A percentile compares a stretch with the other conserved stretches of the same genome.
Conservation (phyloP, 164 flowering plant species). For the Aristolochia contorta region DNA sequence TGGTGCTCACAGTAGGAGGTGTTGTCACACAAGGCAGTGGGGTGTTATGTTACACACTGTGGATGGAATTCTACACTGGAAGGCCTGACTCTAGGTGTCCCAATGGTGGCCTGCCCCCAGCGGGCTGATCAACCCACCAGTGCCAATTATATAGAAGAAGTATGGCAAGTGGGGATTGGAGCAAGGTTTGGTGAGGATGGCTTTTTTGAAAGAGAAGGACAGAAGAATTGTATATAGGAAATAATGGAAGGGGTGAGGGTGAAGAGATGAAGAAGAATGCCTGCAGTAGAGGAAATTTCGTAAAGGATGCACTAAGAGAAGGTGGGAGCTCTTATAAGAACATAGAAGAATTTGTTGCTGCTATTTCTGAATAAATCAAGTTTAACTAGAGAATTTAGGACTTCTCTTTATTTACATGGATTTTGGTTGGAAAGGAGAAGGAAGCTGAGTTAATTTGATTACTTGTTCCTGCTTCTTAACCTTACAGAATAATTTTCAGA, state of each 20-base stretch:
- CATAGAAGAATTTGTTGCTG: conserved; percentile 10
- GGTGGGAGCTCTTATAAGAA: conserved; percentile 14
- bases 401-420: too few relatives aligned
- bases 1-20: conserved; percentile 30
- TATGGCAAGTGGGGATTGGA: conserved; percentile 16
- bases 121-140: conserved; percentile 23
- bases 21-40: conserved; percentile 17
- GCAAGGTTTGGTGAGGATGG: conserved; percentile 7
- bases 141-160: conserved; percentile 22
- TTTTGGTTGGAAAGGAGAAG: too few relatives aligned
- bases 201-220: conserved; percentile 14
- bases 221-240: conserved; percentile 6
- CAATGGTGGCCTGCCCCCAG: conserved; percentile 26
- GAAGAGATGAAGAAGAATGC: conserved; percentile 7
- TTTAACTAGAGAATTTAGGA: too few relatives aligned
- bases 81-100: conserved; percentile 23
- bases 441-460: too few relatives aligned
- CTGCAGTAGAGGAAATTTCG: conserved; percentile 7
- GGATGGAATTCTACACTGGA: conserved; percentile 33
- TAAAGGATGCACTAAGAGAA: conserved; percentile 10
- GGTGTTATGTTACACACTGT: conserved; percentile 31
- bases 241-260: conserved; percentile 16
- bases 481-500: too few relatives aligned
- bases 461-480: too few relatives aligned
- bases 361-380: background rate